Base-by-base conservation (phyloP, 441 rosid genomes). In the Flueggea neowawraea region DNA sequence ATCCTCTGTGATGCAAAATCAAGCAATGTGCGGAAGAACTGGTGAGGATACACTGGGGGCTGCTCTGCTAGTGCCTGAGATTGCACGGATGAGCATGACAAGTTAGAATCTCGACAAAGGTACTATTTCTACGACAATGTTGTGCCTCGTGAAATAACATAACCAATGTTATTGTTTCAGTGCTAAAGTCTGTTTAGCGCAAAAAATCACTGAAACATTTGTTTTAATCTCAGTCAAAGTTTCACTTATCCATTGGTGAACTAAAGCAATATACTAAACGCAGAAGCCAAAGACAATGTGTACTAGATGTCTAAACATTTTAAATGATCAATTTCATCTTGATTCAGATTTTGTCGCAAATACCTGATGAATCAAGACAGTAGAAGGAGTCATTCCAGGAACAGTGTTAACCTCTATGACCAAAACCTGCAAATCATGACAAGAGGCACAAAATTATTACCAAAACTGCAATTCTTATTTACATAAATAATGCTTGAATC, bases 381-480 rank as follows among this genome's bases (percentile, higher is more conserved):
- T 94, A 44, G 99, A 94, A 41, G 96, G 97, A 68, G 97, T 87
- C 96, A 91, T 94, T 76, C 99, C 99, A 0, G 95, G 99, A 39
- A 94, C 94, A 14, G 97, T 91, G 66, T 91, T 91, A 59, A 85
- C 96, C 79, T 94, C 99, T 55, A 94, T 94, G 45, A 91, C 71
- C 73, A 90, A 53, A 50, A 94, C 89, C 97, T 91, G 87, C 66
- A 76, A 69, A 63, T 32, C 65, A 54, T 60, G 39, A 66, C 57
- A 63, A 33, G 49, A 50, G 16, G 41, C 53, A 12, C 49, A 55
- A 51, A 33, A 43, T 22, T 50, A 54, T 13, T 41, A 36, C 1
- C 0, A 36, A 36, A 36, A 36, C 41, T 36, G 7, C 7, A 36
- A 36, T 36, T 36, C 9, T 8, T 36, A 5, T 36, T 36, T 5